Evolutionary conservation across 208 protist genomes (phyloP), one percentile per base, ranked within the genome.

Genomic region (Trypanosoma rangeli): DNA sequence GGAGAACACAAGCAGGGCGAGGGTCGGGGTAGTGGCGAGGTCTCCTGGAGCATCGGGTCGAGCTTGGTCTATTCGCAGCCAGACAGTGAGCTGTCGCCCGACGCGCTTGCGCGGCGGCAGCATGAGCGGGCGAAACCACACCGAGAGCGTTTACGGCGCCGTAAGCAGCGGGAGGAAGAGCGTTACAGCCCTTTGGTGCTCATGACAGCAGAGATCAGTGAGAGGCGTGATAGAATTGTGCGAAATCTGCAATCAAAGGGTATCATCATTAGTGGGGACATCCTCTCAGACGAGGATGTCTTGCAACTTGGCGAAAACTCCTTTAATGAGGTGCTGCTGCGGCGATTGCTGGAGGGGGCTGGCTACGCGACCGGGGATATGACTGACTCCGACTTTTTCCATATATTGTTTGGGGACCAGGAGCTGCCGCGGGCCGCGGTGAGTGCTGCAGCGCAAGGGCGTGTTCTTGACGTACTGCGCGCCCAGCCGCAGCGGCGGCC

Each of bases 401-500:
- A 68, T 64, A 68, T 35, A 50, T 73, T 76, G 42, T 77, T 73
- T 20, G 82, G 84, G 10, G 84, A 73, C 20, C 73, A 76, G 49
- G 64, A 31, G 22, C 64, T 68, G 18, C 61, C 68, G 48, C 42
- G 78, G 16, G 75, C 79, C 0, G 74, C 74, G 46, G 73, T 86
- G 31, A 70, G 74, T 60, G 70, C 74, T 9, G 70, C 42, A 28
- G 62, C 8, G 24, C 44, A 3, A 10, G 24, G 59, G 1, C 48
- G 53, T 44, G 56, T 95, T 31, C 76, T 95, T 16, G 84, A 77
- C 18, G 80, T 85, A 62, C 60, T 91, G 15, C 76, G 86, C 33
- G 57, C 37, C 3, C 74, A 75, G 54, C 59, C 18, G 10, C 3
- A 1, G 29, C 64, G 44, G 9, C 28, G 56, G 28, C 54, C 54